Evolutionary conservation across 164 flowering plant genomes (phyloP).

Genomic region (Cinnamomum micranthum): DNA sequence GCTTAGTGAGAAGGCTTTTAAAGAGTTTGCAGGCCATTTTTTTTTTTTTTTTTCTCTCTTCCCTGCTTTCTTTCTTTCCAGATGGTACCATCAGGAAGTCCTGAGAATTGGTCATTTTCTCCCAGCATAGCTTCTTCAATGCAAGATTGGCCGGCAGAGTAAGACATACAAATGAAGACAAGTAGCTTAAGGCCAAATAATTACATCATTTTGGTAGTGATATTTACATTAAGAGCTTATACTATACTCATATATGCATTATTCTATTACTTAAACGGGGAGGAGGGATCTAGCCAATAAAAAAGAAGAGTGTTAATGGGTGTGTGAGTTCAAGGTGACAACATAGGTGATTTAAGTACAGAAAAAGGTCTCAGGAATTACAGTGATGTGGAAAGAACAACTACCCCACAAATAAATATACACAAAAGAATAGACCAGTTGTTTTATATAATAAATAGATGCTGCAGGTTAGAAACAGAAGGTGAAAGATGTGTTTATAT

Average conservation of each 20-base stretch:
- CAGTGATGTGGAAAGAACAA: conserved; percentile 8
- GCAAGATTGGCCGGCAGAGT: conserved; percentile 30
- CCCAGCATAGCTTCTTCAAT: conserved; percentile 19
- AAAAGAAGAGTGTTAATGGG: not conserved
- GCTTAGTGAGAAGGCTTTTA: not conserved
- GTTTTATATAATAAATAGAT: too few species aligned
- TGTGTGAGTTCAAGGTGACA: not conserved
- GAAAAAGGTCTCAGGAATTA: not conserved
- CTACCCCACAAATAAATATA: conserved; percentile 8
- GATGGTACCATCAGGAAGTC: conserved; percentile 3
- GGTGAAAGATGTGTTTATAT: too few species aligned
- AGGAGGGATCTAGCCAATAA: not conserved
- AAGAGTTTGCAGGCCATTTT: conserved; percentile 20
- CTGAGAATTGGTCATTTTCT: conserved; percentile 20
- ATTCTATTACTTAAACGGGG: not conserved
- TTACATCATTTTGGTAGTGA: conserved; percentile 30
- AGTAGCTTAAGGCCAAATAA: conserved; percentile 20
- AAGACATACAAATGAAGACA: conserved; percentile 28
- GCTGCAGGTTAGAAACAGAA: not conserved
- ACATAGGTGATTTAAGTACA: not conserved
- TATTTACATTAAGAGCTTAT: conserved; percentile 8
- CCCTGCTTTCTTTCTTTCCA: too few species aligned
- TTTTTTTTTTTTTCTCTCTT: conserved; percentile 11
- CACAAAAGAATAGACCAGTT: not conserved
- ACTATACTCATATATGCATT: not conserved